phyloP scores from a whole-genome alignment of 2,329 filamentous ascomycete species.

The Endocalyx cinctus region DNA sequence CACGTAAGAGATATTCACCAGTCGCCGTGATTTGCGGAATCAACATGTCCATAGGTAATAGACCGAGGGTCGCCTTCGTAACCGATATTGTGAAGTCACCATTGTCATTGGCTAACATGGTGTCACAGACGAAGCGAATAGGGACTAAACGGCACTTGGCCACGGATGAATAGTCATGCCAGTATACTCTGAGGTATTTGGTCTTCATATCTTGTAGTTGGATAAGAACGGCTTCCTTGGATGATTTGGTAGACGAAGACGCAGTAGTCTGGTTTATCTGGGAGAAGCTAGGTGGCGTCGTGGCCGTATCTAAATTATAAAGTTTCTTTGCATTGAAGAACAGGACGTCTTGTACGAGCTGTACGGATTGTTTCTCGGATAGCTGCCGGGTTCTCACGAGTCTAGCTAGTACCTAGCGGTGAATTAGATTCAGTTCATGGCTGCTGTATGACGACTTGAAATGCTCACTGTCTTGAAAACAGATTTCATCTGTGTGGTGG shows the following conservation, averaged over 20 bases:
- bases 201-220: slow-evolving; percentile 33
- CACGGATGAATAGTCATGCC: slow-evolving; percentile 72
- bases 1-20: slow-evolving; percentile 62
- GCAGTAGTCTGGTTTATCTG: slow-evolving; percentile 11
- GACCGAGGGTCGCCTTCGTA: slow-evolving; percentile 57
- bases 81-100: slow-evolving; percentile 51
- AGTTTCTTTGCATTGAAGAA: slow-evolving; percentile 75
- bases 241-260: neutral
- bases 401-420: slow-evolving; percentile 62
- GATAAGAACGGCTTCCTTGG: slow-evolving; percentile 27
- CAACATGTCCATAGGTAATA: slow-evolving; percentile 62
- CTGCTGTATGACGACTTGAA: no score
- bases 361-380: slow-evolving; percentile 55
- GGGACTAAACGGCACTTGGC: slow-evolving; percentile 65
- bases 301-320: slow-evolving; percentile 57
- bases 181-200: slow-evolving; percentile 70
- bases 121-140: slow-evolving; percentile 47
- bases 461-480: slow-evolving; percentile 61
- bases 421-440: no score
- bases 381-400: slow-evolving; percentile 62
- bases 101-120: slow-evolving; percentile 41
- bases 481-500: slow-evolving; percentile 67
- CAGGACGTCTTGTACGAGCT: slow-evolving; percentile 62
- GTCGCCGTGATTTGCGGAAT: slow-evolving; percentile 50
- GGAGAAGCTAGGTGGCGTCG: slow-evolving; percentile 25